Evolutionary conservation across 2,329 filamentous ascomycete species (phyloP), one percentile per base, ranked within the genome.

Genomic region (Macroventuria anomochaeta): DNA sequence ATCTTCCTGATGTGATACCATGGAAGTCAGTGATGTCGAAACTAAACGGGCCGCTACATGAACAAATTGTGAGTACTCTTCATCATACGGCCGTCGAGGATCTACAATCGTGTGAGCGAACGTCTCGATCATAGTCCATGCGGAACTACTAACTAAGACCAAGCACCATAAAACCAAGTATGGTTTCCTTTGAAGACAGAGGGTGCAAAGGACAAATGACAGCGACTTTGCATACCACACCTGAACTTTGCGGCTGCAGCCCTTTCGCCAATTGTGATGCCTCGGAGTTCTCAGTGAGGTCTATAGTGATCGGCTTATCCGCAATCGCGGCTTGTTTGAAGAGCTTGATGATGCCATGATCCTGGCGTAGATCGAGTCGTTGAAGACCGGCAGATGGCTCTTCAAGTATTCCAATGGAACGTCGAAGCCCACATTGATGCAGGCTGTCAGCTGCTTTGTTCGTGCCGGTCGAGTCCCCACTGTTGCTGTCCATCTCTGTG

Each of bases 91-190:
- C 21, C 69, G 64, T 3, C 75, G 67, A 11, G 76, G 74, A 33
- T 75, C 42, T 46, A 11, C 15, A 11, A 11, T 2, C 8, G 15
- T 15, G 21, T 46, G 3, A 46, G 42, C 10, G 7, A 7, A 36
- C 20, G 10, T 32, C 29, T 28, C 15, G 5, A 5, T 15, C 15
- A 20, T 8, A 11, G 5, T 36, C 2, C 0, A 18, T 17, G 8
- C 1, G n/a, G n/a, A 6, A 10, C n/a, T 25, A 26, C 41, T 17
- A 25, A 46, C 46, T 76, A 0, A 78, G 44, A 0, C 75, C 76
- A 13, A 76, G 55, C 0, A 79, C 61, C 18, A 78, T 53, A 29
- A 79, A 73, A 2, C 73, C 77, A 29, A 77, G 64, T 3, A 75
- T 61, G 10, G 72, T 71, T 7, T 68, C 66, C 23, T 50, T 51